phyloP scores from a whole-genome alignment of 2,329 filamentous ascomycete genomes.

The Neopestalotiopsis sp. region DNA sequence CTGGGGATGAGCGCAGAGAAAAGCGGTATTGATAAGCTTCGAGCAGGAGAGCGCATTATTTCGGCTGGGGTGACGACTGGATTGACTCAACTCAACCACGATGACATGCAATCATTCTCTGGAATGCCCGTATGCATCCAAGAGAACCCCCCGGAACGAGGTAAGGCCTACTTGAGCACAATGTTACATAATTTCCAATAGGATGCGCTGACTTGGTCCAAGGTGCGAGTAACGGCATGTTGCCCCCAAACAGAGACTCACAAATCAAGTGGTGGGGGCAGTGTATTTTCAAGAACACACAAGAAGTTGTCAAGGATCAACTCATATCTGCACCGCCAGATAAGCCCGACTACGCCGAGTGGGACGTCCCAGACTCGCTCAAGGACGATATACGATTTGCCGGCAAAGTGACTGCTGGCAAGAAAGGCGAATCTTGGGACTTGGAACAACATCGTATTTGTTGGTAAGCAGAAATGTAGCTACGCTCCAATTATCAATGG shows the following conservation, averaged over 20 bases:
- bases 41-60: conserved; percentile 59
- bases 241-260: conserved; percentile 57
- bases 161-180: not conserved
- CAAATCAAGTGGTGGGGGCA: conserved; percentile 67
- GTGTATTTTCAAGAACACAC: conserved; percentile 62
- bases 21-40: conserved; percentile 53
- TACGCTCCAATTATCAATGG: too few species aligned
- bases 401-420: conserved; percentile 64
- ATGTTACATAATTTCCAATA: not conserved
- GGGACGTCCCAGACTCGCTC: conserved; percentile 60
- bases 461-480: conserved; percentile 56
- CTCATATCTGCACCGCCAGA: conserved; percentile 61
- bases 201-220: conserved; percentile 39
- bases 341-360: conserved; percentile 64
- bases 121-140: conserved; percentile 54
- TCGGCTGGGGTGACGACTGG: conserved; percentile 66
- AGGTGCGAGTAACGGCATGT: conserved; percentile 61
- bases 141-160: conserved; percentile 43
- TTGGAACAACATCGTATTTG: conserved; percentile 69
- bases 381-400: conserved; percentile 65
- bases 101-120: conserved; percentile 49
- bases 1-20: conserved; percentile 55
- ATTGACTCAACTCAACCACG: conserved; percentile 57
- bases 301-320: conserved; percentile 56
- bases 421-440: conserved; percentile 59